Evolutionary conservation across 1,284 basidiomycete species (phyloP).

Genomic region (Apiotrichum akiyoshidainum): DNA sequence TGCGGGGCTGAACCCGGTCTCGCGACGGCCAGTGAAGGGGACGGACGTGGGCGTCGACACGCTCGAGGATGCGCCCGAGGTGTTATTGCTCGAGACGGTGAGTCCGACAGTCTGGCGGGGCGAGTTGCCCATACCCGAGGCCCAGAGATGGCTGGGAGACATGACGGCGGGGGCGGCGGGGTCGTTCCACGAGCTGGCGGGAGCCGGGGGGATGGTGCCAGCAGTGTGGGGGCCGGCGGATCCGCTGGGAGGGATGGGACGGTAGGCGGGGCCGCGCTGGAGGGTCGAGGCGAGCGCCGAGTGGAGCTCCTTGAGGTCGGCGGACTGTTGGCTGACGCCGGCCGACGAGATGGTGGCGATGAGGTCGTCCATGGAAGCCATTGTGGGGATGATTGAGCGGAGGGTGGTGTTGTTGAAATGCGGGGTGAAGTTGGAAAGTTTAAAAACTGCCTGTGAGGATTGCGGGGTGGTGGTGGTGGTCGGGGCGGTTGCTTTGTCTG

Average conservation of each 20-base stretch:
- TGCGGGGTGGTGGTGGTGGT: too few relatives aligned
- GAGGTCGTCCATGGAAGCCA: conserved; percentile 43
- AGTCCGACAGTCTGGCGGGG: conserved; percentile 21
- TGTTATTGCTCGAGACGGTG: background rate
- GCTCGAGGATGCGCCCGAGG: background rate
- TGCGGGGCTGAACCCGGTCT: conserved; percentile 27
- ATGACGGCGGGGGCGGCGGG: conserved; percentile 14
- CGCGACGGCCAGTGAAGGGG: conserved; percentile 19
- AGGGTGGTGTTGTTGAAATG: background rate
- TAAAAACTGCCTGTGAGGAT: too few relatives aligned
- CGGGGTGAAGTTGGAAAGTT: background rate
- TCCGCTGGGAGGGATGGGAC: conserved; percentile 27
- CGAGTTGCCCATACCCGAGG: conserved; percentile 23
- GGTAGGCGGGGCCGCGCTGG: conserved; percentile 24
- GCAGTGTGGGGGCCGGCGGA: conserved; percentile 15
- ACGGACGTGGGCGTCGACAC: background rate
- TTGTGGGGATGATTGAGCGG: conserved; percentile 3
- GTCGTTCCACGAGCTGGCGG: conserved; percentile 46
- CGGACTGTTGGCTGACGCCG: conserved; percentile 41
- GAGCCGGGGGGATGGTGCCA: conserved; percentile 40
- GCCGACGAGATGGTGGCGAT: conserved; percentile 37
- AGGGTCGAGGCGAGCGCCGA: conserved; percentile 36
- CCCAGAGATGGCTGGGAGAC: conserved; percentile 10
- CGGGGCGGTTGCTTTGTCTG: too few relatives aligned
- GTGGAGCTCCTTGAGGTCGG: conserved; percentile 41